Evolutionary conservation across 352 stramenopile genomes (phyloP).

Genomic region (Globisporangium paddicum): DNA sequence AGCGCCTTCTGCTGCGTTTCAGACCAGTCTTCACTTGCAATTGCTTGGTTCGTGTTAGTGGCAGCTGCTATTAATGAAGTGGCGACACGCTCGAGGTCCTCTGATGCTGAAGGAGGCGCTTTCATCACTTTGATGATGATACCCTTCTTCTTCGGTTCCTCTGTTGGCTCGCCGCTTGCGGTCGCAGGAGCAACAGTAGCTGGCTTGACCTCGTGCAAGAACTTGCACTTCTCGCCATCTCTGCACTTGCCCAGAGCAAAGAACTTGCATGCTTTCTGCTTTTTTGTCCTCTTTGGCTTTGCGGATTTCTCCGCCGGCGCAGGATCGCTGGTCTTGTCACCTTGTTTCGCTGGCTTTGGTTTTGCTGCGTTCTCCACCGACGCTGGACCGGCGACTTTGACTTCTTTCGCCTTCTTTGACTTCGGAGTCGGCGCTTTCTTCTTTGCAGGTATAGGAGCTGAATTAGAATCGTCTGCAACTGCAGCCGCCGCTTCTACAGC

Average conservation of each 20-base stretch:
- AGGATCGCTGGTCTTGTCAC: background rate
- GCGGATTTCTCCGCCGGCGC: slow-evolving; percentile 3
- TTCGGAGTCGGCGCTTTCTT: background rate
- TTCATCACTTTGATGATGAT: slow-evolving; percentile 13
- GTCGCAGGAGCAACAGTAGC: background rate
- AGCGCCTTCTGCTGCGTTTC: slow-evolving; percentile 57
- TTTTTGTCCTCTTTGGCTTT: slow-evolving; percentile 5
- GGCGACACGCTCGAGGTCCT: background rate
- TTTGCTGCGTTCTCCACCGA: slow-evolving; percentile 4
- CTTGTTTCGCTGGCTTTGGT: slow-evolving; percentile 3
- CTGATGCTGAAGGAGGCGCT: background rate
- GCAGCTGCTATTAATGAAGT: background rate
- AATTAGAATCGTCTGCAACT: background rate
- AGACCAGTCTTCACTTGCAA: slow-evolving; percentile 42
- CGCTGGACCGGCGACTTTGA: background rate
- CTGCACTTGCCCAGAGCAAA: slow-evolving; percentile 49
- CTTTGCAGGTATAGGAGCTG: background rate
- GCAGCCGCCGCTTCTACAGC: background rate
- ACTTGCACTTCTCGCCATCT: slow-evolving; percentile 28
- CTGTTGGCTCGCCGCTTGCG: slow-evolving; percentile 5
- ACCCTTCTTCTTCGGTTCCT: background rate
- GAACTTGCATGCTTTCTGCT: slow-evolving; percentile 33
- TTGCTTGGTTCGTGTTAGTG: background rate
- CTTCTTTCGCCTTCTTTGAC: slow-evolving; percentile 2
- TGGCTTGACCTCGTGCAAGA: slow-evolving; percentile 13